Evolutionary conservation across 805 yeast genomes (phyloP).

Genomic region (Tetrapisispora iriomotensis): DNA sequence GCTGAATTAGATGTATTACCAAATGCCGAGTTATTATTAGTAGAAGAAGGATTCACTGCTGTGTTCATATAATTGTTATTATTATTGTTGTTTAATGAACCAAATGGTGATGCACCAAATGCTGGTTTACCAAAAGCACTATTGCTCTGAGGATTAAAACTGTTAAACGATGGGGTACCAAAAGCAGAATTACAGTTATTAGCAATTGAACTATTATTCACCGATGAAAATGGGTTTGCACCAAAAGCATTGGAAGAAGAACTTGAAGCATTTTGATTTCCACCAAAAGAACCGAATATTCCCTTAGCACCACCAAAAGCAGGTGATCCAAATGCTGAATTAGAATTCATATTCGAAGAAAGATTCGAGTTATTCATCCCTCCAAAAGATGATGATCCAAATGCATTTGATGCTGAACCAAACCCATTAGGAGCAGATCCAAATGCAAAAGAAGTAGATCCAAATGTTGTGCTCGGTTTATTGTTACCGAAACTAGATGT

Average conservation of each 20-base stretch:
- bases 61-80: not conserved
- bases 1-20: slow-evolving; percentile 4
- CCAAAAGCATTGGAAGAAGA: not conserved
- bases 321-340: slow-evolving; percentile 16
- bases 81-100: slow-evolving; percentile 3
- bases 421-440: not conserved
- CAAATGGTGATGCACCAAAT: slow-evolving; percentile 12
- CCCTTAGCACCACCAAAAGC: slow-evolving; percentile 8
- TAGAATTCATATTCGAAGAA: too few relatives aligned
- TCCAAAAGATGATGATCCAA: slow-evolving; percentile 11
- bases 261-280: not conserved
- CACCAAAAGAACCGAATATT: not conserved
- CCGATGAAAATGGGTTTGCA: slow-evolving; percentile 3
- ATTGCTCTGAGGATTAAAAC: too few relatives aligned
- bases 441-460: slow-evolving; percentile 2
- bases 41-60: too few relatives aligned
- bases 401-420: slow-evolving; percentile 10
- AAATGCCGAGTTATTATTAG: slow-evolving; percentile 2
- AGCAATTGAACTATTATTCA: slow-evolving; percentile 11
- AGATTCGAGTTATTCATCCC: slow-evolving; percentile 6
- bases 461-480: not conserved
- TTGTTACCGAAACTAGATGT: slow-evolving; percentile 19
- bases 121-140: slow-evolving; percentile 19
- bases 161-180: slow-evolving; percentile 16
- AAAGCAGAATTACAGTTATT: slow-evolving; percentile 7